These are phyloP conservation scores for Entophlyctis helioformis DNA, from an alignment of 192 early-diverging fungal species.

Conservation along the genomic window DNA sequence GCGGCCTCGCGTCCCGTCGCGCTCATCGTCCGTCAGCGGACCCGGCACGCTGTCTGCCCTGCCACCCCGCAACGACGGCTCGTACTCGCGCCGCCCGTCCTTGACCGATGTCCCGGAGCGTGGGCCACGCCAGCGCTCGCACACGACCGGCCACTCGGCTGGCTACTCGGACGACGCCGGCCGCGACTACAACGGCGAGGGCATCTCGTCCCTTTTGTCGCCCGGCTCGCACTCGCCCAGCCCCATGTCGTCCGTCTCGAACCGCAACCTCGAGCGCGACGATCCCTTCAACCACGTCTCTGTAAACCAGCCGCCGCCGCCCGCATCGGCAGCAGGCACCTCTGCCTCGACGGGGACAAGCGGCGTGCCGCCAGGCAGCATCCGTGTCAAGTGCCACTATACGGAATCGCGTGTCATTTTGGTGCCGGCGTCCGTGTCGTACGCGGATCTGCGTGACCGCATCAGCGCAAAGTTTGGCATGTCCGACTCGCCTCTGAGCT, in stretches of 20 bases:
- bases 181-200: too few relatives aligned
- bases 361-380: constrained; percentile 10
- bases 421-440: constrained; percentile 33
- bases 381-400: constrained; percentile 56
- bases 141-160: too few relatives aligned
- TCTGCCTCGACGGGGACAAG: constrained; percentile 2
- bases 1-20: too few relatives aligned
- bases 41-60: too few relatives aligned
- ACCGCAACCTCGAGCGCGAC: not conserved
- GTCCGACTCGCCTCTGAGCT: constrained; percentile 22
- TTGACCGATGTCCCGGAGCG: too few relatives aligned
- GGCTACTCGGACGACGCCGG: too few relatives aligned
- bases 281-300: not conserved
- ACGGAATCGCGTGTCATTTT: constrained; percentile 50
- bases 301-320: too few relatives aligned
- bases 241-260: not conserved
- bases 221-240: not conserved
- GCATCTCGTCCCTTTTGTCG: too few relatives aligned
- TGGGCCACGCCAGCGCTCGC: too few relatives aligned
- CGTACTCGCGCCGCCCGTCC: too few relatives aligned
- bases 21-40: too few relatives aligned
- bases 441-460: constrained; percentile 33
- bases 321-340: not conserved
- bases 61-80: too few relatives aligned
- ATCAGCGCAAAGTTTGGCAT: constrained; percentile 53